Base-by-base conservation (phyloP, 257 asterid species). In the Solanum lignicaule region DNA sequence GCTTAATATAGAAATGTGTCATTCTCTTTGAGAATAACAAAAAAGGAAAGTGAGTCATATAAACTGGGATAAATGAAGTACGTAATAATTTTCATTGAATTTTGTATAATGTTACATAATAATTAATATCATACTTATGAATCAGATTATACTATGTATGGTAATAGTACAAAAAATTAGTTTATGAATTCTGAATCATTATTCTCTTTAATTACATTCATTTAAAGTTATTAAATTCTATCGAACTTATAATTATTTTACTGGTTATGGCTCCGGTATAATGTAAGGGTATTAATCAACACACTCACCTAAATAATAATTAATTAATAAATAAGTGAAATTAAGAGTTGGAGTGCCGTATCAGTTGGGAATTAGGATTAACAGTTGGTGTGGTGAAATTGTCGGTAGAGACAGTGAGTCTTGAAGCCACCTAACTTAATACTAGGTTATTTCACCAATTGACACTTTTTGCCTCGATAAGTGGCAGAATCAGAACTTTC, bases 301-400 rank as follows among this genome's bases (percentile, higher is more conserved):
- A 52, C 62, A 52, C 85, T 43, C 85, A 27, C 27, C 25, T 79
- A 79, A 79, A 16, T 75, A 36, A 23, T 21, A 73, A 33, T 71
- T 73, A 73, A 35, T 33, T 33, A 18, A 69, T 72, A 72, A 72
- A 32, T 76, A 14, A n/a, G 5, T 14, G 5, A 41, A n/a, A 79
- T 32, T 69, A 79, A 43, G 66, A 60, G 48, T 58, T 32, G 12
- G 82, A 88, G 81, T 73, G 83, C 82, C 82, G 88, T 88, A 13
- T 84, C 46, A 75, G 71, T 74, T 73, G 88, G 90, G 88, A 15
- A 6, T 84, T 41, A 3, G 78, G 87, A 84, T 84, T 83, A 46
- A 6, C 32, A 7, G 23, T 39, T 38, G 86, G 52, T 33, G 46
- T 69, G 31, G 32, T 85, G 43, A 86, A 87, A 86, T 33, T 88